Percentiles rank a stretch among this genome's conserved stretches.
These are phyloP conservation scores for Yarrowia keelungensis DNA, from an alignment of 805 yeast genomes.

Conservation along the genomic window DNA sequence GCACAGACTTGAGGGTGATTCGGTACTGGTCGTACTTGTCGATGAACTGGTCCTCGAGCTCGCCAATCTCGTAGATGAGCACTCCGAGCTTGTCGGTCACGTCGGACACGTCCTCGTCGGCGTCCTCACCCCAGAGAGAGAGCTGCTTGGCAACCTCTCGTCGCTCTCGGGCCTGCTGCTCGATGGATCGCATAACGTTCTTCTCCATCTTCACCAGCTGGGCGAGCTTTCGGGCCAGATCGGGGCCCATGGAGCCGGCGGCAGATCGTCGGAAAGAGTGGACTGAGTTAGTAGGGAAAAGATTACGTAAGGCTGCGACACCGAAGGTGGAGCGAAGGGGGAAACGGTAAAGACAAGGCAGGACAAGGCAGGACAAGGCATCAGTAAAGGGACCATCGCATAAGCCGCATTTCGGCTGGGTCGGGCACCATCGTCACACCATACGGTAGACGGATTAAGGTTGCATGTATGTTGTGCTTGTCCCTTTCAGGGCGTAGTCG, in stretches of 20 bases:
- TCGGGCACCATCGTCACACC: background rate
- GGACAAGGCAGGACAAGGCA: no score
- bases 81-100: slow-evolving; percentile 98
- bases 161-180: slow-evolving; percentile 91
- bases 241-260: slow-evolving; percentile 95
- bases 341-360: no score
- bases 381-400: no score
- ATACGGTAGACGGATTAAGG: slow-evolving; percentile 1
- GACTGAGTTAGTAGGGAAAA: slow-evolving; percentile 38
- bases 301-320: no score
- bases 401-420: no score
- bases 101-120: slow-evolving; percentile 96
- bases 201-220: slow-evolving; percentile 95
- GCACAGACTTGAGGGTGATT: slow-evolving; percentile 89
- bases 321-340: no score
- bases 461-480: slow-evolving; percentile 19
- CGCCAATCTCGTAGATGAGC: slow-evolving; percentile 93
- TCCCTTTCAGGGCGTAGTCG: slow-evolving; percentile 12
- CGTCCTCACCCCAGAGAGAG: slow-evolving; percentile 97
- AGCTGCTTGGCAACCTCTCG: slow-evolving; percentile 96
- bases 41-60: slow-evolving; percentile 96
- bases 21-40: slow-evolving; percentile 99
- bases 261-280: slow-evolving; percentile 69
- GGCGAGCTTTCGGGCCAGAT: slow-evolving; percentile 88
- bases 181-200: slow-evolving; percentile 92